A percentile compares a stretch with the other conserved stretches of the same genome.
phyloP scores from a whole-genome alignment of 345 rosid species.

The Gossypioides kirkii region DNA sequence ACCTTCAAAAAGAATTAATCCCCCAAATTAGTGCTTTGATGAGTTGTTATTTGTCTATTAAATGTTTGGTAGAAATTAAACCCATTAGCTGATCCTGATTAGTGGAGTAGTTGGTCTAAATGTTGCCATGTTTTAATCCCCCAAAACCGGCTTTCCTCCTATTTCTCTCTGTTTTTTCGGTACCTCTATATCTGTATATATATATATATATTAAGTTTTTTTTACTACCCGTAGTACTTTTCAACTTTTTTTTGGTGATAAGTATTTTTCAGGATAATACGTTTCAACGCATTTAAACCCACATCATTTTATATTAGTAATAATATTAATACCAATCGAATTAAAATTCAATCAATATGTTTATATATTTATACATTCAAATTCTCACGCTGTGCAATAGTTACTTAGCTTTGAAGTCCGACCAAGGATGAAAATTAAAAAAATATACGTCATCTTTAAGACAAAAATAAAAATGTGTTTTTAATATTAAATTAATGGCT shows the following conservation, averaged over 20 bases:
- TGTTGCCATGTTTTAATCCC: slow-evolving; percentile 60
- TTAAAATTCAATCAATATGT: rapidly evolving
- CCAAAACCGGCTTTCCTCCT: slow-evolving; percentile 41
- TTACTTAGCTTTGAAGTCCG: slow-evolving; percentile 16
- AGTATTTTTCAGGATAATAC: too few species aligned
- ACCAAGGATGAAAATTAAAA: not conserved
- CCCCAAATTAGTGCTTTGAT: slow-evolving; percentile 35
- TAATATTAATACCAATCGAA: too few species aligned
- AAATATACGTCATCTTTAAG: too few species aligned
- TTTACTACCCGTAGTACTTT: too few species aligned
- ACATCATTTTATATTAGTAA: too few species aligned
- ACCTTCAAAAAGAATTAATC: not conserved
- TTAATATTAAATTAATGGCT: not conserved
- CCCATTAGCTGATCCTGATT: slow-evolving; percentile 7
- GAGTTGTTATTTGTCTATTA: slow-evolving; percentile 44
- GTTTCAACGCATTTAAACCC: too few species aligned
- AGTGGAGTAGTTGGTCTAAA: slow-evolving; percentile 57
- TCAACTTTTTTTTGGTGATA: too few species aligned
- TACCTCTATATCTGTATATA: not conserved
- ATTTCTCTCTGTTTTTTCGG: slow-evolving; percentile 17
- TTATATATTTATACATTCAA: not conserved
- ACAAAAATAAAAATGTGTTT: not conserved
- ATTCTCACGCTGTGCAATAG: not conserved
- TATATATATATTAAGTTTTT: too few species aligned
- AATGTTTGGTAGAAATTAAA: slow-evolving; percentile 10